Conservation (phyloP, 129 eudicot species). For the Centaurea solstitialis region DNA sequence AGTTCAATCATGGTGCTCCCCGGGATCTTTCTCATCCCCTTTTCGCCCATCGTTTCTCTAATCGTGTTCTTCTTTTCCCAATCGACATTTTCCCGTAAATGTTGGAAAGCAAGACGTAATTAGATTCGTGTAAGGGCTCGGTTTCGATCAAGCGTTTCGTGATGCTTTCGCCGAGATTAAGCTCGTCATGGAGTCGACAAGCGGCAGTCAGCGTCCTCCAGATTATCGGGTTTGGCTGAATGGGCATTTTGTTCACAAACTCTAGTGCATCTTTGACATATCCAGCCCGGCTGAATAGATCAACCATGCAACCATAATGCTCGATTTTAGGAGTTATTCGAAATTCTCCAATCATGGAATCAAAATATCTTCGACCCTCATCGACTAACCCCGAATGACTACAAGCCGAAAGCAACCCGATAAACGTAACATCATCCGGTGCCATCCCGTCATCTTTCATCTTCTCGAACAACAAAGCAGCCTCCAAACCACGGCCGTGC, state of each 20-base stretch:
- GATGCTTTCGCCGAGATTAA: conserved; percentile 57
- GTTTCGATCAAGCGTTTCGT: conserved; percentile 42
- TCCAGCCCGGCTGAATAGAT: conserved; percentile 75
- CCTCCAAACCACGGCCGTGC: conserved; percentile 80
- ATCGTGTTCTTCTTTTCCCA: conserved; percentile 73
- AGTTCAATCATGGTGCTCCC: conserved; percentile 81
- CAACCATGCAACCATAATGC: conserved; percentile 93
- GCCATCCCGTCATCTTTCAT: conserved; percentile 44
- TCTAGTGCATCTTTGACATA: conserved; percentile 61
- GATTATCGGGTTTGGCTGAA: conserved; percentile 69
- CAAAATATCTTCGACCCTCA: conserved; percentile 59
- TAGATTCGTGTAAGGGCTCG: conserved; percentile 60
- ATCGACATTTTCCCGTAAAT: conserved; percentile 67
- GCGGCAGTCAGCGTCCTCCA: conserved; percentile 70
- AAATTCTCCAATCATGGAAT: conserved; percentile 45
- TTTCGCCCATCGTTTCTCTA: conserved; percentile 61
- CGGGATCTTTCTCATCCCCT: conserved; percentile 64
- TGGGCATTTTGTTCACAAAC: conserved; percentile 67
- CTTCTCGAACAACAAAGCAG: conserved; percentile 60
- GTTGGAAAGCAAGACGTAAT: conserved; percentile 74
- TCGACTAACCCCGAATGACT: conserved; percentile 81
- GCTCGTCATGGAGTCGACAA: conserved; percentile 68
- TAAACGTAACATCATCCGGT: conserved; percentile 75
- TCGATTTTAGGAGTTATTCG: conserved; percentile 62
- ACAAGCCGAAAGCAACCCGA: conserved; percentile 82